A percentile compares a stretch with the other conserved stretches of the same genome.
Evolutionary conservation across 2,329 filamentous ascomycete species (phyloP).

Genomic region (Davidsoniella virescens): DNA sequence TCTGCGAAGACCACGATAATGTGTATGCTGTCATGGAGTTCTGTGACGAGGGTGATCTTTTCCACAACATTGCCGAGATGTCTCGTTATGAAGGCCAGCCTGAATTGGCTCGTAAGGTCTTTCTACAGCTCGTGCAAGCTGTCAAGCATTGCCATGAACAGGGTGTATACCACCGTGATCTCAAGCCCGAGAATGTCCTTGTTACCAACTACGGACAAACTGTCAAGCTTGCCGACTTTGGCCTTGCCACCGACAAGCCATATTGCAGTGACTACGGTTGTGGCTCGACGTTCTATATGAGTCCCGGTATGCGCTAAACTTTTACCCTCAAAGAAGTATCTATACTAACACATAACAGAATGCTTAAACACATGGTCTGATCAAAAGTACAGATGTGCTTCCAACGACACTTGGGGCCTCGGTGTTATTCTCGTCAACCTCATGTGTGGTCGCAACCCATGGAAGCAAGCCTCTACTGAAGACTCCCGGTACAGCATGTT

Average conservation of each 20-base stretch:
- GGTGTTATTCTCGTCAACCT: slow-evolving; percentile 96
- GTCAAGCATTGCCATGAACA: slow-evolving; percentile 86
- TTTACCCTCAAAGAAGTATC: slow-evolving; percentile 4
- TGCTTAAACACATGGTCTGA: slow-evolving; percentile 64
- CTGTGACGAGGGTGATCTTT: slow-evolving; percentile 91
- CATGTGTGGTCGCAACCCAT: slow-evolving; percentile 93
- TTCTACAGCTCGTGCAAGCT: slow-evolving; percentile 91
- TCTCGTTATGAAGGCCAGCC: slow-evolving; percentile 90
- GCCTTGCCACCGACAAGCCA: slow-evolving; percentile 71
- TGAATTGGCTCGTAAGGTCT: slow-evolving; percentile 67
- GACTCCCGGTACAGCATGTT: slow-evolving; percentile 92
- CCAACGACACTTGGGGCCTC: slow-evolving; percentile 97
- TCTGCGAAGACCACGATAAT: slow-evolving; percentile 80
- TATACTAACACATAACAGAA: slow-evolving; percentile 38
- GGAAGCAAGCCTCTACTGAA: slow-evolving; percentile 88
- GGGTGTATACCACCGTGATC: slow-evolving; percentile 90
- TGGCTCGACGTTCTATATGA: slow-evolving; percentile 99
- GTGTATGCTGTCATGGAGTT: slow-evolving; percentile 95
- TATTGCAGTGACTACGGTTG: slow-evolving; percentile 91
- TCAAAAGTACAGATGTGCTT: slow-evolving; percentile 72
- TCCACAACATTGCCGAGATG: slow-evolving; percentile 92
- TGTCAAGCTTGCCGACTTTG: slow-evolving; percentile 94
- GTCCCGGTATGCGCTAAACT: slow-evolving; percentile 56
- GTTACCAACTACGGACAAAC: slow-evolving; percentile 78
- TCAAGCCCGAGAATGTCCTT: slow-evolving; percentile 96